Evolutionary conservation across 2,329 filamentous ascomycete species (phyloP), one percentile per base, ranked within the genome.

Genomic region (Didymella sp.): DNA sequence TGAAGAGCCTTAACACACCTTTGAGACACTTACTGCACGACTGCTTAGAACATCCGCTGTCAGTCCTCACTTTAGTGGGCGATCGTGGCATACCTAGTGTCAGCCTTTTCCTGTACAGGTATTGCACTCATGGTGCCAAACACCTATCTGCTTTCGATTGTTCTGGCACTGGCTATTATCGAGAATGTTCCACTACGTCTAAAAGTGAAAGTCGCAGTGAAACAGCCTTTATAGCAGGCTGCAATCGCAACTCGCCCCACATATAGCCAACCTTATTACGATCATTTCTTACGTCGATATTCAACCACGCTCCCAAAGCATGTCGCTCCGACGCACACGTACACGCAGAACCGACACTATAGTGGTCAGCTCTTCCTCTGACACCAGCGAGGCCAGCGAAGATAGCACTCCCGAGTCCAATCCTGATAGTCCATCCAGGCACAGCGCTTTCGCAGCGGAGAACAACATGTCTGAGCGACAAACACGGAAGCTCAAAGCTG

Each of bases 381-480:
- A 28, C 25, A 40, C 46, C 24, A 40, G 46, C 17, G 46, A 49
- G 41, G 25, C 46, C 6, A 49, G 35, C 35, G 33, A 40, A n/a
- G 46, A 41, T 5, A 22, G 24, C 7, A 6, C 25, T 2, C 33
- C 19, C 13, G 7, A 30, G 35, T 30, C 35, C 3, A 25, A 40
- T 12, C 12, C 17, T 9, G 44, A 27, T 8, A 37, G 22, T 9
- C 22, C 22, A 6, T 37, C 33, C n/a, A 40, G 13, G 6, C 11
- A 30, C 9, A 4, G 33, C 15, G 33, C n/a, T n/a, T 28, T 21
- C 7, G 45, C 33, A 3, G 24, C 45, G 2, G 35, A 12, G 17
- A 30, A 49, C 19, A 8, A 40, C 11, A 30, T 30, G 24, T 49
- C 46, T 3, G 46, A 38, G 11, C 21, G 46, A 27, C 42, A 44